phyloP scores from a whole-genome alignment of 1,284 basidiomycete species.

The Puccinia hordei region DNA sequence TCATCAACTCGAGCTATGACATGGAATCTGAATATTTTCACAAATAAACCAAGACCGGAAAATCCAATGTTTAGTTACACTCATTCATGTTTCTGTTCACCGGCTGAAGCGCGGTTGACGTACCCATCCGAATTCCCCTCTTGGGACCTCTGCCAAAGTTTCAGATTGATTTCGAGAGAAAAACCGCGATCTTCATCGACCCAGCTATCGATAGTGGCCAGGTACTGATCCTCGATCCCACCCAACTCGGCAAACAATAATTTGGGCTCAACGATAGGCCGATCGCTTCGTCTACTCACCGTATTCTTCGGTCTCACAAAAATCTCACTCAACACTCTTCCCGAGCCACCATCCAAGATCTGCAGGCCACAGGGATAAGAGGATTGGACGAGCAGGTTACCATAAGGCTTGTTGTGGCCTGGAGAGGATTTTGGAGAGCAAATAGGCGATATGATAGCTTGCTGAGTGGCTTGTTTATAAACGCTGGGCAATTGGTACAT shows the following conservation, averaged over 20 bases:
- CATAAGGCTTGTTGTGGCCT: conserved; percentile 62
- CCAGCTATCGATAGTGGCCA: conserved; percentile 85
- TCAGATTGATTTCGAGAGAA: conserved; percentile 74
- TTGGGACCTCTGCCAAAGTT: conserved; percentile 83
- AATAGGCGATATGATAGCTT: conserved; percentile 59
- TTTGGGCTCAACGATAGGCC: conserved; percentile 72
- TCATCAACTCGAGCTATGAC: conserved; percentile 85
- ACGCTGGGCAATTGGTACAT: conserved; percentile 54
- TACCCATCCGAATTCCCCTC: conserved; percentile 54
- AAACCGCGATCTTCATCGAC: conserved; percentile 64
- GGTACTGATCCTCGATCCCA: conserved; percentile 62
- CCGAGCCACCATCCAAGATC: conserved; percentile 76
- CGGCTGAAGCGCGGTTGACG: conserved; percentile 58
- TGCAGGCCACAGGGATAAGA: conserved; percentile 94
- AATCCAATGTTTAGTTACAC: conserved; percentile 51
- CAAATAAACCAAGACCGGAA: neutral
- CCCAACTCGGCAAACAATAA: conserved; percentile 67
- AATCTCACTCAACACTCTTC: conserved; percentile 77
- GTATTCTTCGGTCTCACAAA: conserved; percentile 93
- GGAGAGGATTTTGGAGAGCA: conserved; percentile 68
- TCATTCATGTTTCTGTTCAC: neutral
- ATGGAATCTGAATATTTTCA: conserved; percentile 57
- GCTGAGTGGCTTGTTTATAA: conserved; percentile 10
- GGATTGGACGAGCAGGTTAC: conserved; percentile 81
- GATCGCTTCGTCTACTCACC: conserved; percentile 76